Base-by-base conservation (phyloP, 169 alveolate genomes). In the Sarcocystis neurona region DNA sequence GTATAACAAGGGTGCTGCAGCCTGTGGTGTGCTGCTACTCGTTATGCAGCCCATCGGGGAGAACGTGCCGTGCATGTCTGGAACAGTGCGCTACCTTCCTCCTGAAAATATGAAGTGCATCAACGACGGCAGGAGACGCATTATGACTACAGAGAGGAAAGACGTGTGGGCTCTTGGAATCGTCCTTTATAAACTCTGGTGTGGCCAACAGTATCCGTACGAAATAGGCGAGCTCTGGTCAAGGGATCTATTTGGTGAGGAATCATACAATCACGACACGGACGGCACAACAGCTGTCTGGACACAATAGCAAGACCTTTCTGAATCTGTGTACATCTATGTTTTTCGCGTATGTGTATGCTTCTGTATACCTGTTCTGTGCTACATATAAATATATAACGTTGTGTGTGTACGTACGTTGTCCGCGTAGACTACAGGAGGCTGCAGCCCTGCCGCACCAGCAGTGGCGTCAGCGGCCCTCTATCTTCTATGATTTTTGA, bases 131-230 rank as follows among this genome's bases (percentile, higher is more conserved):
- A 4, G 47, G 27, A 6, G 63, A 10, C 34, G 66, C 43, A 34
- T 82, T 32, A 60, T 50, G 66, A 37, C 70, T 18, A 82, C 88
- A 37, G 88, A 53, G 70, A 46, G 46, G 53, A 82, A 82, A 41
- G 88, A 82, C 79, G 68, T 66, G 2, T 82, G 88, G 88, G 88
- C 88, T 32, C 79, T 82, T 0, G 88, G 88, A 15, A 60, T 60
- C 4, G 77, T 39, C 1, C n/a, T 82, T 8, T 60, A 58, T 46
- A 56, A 15, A 30, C 47, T 82, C 43, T 82, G 88, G 88, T 82
- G 88, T 53, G 12, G 6, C 56, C 63, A 60, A 8, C 47, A 63
- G 43, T 27, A 44, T 44, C 88, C 88, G 68, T 82, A 82, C 88
- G 79, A 44, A 27, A 66, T 44, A 63, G 88, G 48, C 0, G 88